Percentiles rank a stretch among this genome's conserved stretches.
Evolutionary conservation across 2,329 filamentous ascomycete genomes (phyloP).

Genomic region (Hortaea sp.): DNA sequence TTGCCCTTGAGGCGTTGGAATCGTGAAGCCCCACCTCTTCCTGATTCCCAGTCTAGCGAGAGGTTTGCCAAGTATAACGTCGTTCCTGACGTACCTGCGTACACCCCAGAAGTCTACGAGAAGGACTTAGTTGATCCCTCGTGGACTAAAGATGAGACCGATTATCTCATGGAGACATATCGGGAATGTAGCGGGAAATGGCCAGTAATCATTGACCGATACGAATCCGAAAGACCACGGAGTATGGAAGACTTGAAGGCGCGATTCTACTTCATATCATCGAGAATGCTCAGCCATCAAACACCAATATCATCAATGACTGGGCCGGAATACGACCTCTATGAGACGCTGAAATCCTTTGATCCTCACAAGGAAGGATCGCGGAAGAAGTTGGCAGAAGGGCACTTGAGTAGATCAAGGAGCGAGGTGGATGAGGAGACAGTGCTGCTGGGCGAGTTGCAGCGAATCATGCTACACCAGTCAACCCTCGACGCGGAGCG

Average conservation of each 20-base stretch:
- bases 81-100: slow-evolving; percentile 28
- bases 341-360: slow-evolving; percentile 80
- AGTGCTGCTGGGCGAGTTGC: slow-evolving; percentile 76
- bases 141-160: slow-evolving; percentile 89
- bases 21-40: not conserved
- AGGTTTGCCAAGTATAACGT: slow-evolving; percentile 1
- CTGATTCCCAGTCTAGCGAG: not conserved
- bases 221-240: slow-evolving; percentile 41
- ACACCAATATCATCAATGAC: slow-evolving; percentile 83
- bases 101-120: slow-evolving; percentile 80
- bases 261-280: slow-evolving; percentile 79
- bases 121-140: slow-evolving; percentile 60
- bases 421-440: slow-evolving; percentile 92
- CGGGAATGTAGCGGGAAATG: slow-evolving; percentile 79
- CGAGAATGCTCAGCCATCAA: slow-evolving; percentile 69
- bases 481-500: slow-evolving; percentile 81
- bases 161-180: slow-evolving; percentile 71
- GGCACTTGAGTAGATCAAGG: slow-evolving; percentile 65
- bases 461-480: slow-evolving; percentile 79
- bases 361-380: slow-evolving; percentile 67
- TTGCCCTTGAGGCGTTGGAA: not conserved
- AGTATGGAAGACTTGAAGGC: slow-evolving; percentile 85
- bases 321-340: slow-evolving; percentile 66
- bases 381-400: slow-evolving; percentile 76
- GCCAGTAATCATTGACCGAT: slow-evolving; percentile 86